These are phyloP conservation scores for Ceratocystiopsis brevicomis DNA, from an alignment of 2,329 filamentous ascomycete genomes.

Conservation along the genomic window DNA sequence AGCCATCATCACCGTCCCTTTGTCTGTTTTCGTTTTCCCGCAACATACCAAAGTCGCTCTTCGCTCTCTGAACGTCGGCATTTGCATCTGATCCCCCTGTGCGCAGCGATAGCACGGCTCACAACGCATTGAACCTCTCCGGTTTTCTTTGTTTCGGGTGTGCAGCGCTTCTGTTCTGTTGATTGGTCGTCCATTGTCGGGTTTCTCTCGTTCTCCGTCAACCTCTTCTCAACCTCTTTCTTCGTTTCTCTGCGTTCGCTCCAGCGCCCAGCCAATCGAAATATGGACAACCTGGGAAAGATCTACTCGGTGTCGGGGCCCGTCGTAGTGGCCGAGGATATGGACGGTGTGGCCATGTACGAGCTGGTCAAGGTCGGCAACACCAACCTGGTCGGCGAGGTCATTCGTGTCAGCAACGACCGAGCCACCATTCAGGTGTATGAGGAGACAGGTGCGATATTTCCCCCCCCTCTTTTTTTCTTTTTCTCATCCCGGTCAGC, in stretches of 20 bases:
- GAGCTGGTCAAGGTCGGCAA: slow-evolving; percentile 90
- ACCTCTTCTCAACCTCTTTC: not conserved
- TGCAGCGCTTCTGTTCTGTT: no score
- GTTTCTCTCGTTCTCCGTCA: no score
- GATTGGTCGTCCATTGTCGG: no score
- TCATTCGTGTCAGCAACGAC: slow-evolving; percentile 92
- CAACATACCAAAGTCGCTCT: not conserved
- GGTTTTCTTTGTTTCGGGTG: not conserved
- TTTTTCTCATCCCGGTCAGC: not conserved
- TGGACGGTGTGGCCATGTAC: slow-evolving; percentile 99
- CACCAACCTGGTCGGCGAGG: slow-evolving; percentile 83
- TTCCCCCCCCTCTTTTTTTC: not conserved
- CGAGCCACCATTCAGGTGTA: slow-evolving; percentile 97
- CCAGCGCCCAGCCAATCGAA: not conserved
- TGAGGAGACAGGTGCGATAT: slow-evolving; percentile 77
- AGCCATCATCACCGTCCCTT: not conserved
- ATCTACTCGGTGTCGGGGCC: slow-evolving; percentile 27
- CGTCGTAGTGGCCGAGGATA: slow-evolving; percentile 92
- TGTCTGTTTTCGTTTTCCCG: not conserved
- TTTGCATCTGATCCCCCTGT: no score
- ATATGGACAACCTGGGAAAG: slow-evolving; percentile 10
- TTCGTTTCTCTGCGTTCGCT: not conserved
- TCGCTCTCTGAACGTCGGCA: not conserved
- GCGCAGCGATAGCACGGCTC: no score
- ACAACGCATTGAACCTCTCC: not conserved